phyloP scores from a whole-genome alignment of 2,329 filamentous ascomycete species.

The Aspergillus clavatus region DNA sequence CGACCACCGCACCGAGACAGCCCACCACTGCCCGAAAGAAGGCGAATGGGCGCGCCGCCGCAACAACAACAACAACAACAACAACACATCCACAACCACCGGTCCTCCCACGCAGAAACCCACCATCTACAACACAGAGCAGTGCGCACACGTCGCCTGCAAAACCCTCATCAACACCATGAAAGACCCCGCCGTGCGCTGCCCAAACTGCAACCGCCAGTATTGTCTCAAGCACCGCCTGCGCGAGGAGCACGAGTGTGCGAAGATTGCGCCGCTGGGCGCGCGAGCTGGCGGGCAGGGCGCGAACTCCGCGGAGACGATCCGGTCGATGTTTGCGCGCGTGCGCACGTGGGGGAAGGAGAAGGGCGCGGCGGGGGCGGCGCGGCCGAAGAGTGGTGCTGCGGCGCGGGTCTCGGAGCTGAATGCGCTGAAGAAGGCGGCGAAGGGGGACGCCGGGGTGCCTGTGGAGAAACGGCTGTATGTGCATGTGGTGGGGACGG shows the following conservation, averaged over 20 bases:
- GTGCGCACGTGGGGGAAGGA: constrained; percentile 75
- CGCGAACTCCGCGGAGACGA: constrained; percentile 55
- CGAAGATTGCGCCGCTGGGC: constrained; percentile 61
- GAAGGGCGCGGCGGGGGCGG: constrained; percentile 53
- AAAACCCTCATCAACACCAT: constrained; percentile 51
- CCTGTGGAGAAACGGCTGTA: constrained; percentile 82
- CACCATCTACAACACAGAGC: constrained; percentile 51
- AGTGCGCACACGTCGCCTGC: constrained; percentile 47
- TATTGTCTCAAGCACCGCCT: constrained; percentile 51
- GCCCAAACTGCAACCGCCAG: constrained; percentile 44
- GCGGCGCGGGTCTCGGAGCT: constrained; percentile 64
- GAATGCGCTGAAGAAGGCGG: constrained; percentile 74
- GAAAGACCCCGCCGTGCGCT: constrained; percentile 48
- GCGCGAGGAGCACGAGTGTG: constrained; percentile 74
- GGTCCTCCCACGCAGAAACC: constrained; percentile 42
- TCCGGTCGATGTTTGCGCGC: constrained; percentile 68
- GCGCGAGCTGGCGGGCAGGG: constrained; percentile 41
- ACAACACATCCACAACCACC: constrained; percentile 21
- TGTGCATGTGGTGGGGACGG: constrained; percentile 82
- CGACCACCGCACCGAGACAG: constrained; percentile 81
- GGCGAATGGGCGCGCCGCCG: constrained; percentile 57
- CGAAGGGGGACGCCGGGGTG: constrained; percentile 84
- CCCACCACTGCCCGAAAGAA: constrained; percentile 64
- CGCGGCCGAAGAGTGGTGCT: constrained; percentile 49
- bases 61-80: constrained; percentile 23